These are phyloP conservation scores for Neurospora sp. DNA, from an alignment of 495 filamentous ascomycete species.

Conservation along the genomic window DNA sequence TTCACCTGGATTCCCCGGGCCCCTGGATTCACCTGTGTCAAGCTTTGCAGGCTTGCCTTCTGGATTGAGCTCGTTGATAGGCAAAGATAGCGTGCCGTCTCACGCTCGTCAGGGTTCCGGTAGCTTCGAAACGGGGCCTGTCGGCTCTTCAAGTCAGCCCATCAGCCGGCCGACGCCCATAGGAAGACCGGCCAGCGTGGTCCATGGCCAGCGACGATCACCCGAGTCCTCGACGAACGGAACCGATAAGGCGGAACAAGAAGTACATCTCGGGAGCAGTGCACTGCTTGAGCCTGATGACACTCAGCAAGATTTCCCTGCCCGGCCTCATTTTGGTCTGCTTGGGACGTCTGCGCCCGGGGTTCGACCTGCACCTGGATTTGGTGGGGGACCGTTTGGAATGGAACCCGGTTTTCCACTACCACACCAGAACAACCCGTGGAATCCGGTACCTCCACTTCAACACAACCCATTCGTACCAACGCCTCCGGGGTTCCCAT, in stretches of 20 bases:
- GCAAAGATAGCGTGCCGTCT: constrained; percentile 22
- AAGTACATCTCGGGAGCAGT: constrained; percentile 87
- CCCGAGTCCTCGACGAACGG: constrained; percentile 34
- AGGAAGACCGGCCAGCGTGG: constrained; percentile 70
- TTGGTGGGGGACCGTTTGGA: constrained; percentile 15
- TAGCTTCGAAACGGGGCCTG: constrained; percentile 29
- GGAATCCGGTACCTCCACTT: constrained; percentile 11
- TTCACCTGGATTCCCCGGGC: constrained; percentile 45
- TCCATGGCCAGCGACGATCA: constrained; percentile 27
- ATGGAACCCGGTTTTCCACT: constrained; percentile 15
- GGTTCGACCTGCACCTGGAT: constrained; percentile 12
- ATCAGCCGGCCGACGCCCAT: constrained; percentile 79
- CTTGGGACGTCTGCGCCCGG: constrained; percentile 14
- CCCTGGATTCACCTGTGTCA: constrained; percentile 32
- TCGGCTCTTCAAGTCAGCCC: constrained; percentile 41
- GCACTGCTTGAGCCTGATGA: constrained; percentile 65
- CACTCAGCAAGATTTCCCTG: constrained; percentile 17
- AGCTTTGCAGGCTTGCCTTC: constrained; percentile 24
- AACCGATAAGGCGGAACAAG: constrained; percentile 41
- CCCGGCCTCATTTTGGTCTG: constrained; percentile 1
- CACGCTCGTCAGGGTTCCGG: constrained; percentile 39
- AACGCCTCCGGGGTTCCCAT: constrained; percentile 13
- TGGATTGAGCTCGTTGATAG: constrained; percentile 16
- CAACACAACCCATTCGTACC: constrained; percentile 11
- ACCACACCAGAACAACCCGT: constrained; percentile 14